phyloP scores from a whole-genome alignment of 768 basidiomycete species.

The Suillus fuscotomentosus region DNA sequence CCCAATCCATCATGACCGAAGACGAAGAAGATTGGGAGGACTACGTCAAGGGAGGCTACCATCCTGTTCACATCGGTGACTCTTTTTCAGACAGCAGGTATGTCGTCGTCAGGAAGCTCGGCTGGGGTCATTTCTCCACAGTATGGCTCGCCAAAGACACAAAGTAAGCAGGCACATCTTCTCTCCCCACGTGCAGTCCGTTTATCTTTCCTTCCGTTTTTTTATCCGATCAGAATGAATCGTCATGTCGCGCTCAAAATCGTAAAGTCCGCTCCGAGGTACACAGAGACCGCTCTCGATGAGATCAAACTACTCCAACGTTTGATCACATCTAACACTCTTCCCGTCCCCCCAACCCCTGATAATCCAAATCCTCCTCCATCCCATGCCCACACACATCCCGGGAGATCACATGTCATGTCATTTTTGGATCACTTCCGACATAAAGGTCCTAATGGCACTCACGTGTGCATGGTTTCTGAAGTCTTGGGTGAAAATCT shows the following conservation, averaged over 20 bases:
- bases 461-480: conserved; percentile 99
- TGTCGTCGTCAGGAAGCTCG: conserved; percentile 89
- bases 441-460: conserved; percentile 95
- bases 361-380: conserved; percentile 50
- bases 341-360: conserved; percentile 46
- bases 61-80: conserved; percentile 95
- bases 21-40: conserved; percentile 95
- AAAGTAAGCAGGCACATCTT: conserved; percentile 52
- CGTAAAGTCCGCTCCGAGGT: conserved; percentile 95
- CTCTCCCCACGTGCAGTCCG: background rate
- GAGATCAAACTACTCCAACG: conserved; percentile 98
- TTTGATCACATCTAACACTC: conserved; percentile 80
- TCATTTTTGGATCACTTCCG: conserved; percentile 97
- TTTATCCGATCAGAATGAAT: conserved; percentile 59
- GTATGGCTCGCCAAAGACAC: conserved; percentile 87
- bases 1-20: conserved; percentile 80
- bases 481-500: conserved; percentile 98
- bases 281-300: conserved; percentile 97
- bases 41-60: conserved; percentile 79
- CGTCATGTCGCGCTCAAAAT: conserved; percentile 99
- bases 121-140: conserved; percentile 94
- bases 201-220: conserved; percentile 17
- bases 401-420: conserved; percentile 93
- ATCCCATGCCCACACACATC: conserved; percentile 67
- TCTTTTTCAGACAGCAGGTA: conserved; percentile 86